These are phyloP conservation scores for Lagenidium giganteum DNA, from an alignment of 352 stramenopile genomes.

Conservation along the genomic window DNA sequence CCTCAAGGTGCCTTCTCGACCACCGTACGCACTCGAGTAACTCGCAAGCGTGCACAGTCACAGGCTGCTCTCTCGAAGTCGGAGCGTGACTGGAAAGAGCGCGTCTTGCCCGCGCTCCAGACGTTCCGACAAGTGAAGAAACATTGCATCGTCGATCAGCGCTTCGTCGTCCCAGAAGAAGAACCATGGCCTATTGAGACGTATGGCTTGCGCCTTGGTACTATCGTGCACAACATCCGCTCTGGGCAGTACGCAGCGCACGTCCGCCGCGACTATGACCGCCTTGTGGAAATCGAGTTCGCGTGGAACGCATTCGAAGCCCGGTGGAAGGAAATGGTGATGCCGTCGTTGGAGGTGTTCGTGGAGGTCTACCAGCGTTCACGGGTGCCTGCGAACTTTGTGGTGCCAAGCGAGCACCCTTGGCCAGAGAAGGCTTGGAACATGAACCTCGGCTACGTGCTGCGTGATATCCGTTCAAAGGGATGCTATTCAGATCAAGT, in stretches of 20 bases:
- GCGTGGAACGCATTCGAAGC: slow-evolving; percentile 37
- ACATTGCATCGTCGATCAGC: slow-evolving; percentile 29
- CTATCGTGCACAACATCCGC: no score
- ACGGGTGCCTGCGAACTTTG: slow-evolving; percentile 33
- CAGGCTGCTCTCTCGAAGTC: no score
- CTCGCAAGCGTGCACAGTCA: no score
- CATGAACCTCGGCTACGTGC: slow-evolving; percentile 62
- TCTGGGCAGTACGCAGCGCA: no score
- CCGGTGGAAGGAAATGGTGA: slow-evolving; percentile 38
- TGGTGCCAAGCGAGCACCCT: slow-evolving; percentile 28
- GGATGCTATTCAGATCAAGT: no score
- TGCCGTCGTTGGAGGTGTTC: slow-evolving; percentile 45
- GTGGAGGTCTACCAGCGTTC: slow-evolving; percentile 26
- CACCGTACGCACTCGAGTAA: no score
- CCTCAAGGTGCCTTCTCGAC: no score
- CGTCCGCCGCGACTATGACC: slow-evolving; percentile 35
- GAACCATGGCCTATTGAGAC: slow-evolving; percentile 14
- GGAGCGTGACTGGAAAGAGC: slow-evolving; percentile 45
- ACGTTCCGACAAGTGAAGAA: slow-evolving; percentile 31
- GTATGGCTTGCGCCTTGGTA: slow-evolving; percentile 23
- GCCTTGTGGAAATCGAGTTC: slow-evolving; percentile 47
- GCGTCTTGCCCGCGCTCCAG: slow-evolving; percentile 41
- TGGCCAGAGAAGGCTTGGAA: slow-evolving; percentile 62
- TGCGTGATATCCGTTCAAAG: slow-evolving; percentile 70
- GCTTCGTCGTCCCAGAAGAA: slow-evolving; percentile 33